Evolutionary conservation across 2,329 filamentous ascomycete species (phyloP), one percentile per base, ranked within the genome.

Genomic region (Aspergillus awamori): DNA sequence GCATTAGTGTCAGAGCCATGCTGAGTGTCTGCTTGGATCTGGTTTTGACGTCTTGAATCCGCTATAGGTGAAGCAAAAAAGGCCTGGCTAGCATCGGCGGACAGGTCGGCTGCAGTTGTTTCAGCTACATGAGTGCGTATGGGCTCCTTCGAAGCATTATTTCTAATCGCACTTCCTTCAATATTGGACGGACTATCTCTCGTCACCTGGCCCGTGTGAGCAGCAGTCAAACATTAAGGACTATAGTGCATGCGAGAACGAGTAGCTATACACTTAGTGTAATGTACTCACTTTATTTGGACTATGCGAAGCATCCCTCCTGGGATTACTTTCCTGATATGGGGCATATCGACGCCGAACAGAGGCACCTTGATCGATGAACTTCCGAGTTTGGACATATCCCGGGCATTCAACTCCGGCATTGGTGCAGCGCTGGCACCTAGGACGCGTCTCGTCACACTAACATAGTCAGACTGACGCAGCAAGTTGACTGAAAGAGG

Each of bases 341-440:
- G 75, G 75, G 57, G 75, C 75, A 70, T 76, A 77, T 33, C 75
- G 69, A 15, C 74, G 73, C 52, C 77, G 72, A 24, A 79, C 75
- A 17, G 76, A 75, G 22, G 75, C 73, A 5, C 77, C 76, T 59
- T 79, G 76, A 55, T 79, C 77, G 51, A 79, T 77, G 59, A 79
- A 79, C 47, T 79, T 79, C 59, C 77, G 76, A 22, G 72, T 78
- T 57, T 77, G 75, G 20, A 77, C 72, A 71, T 78, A 79, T n/a
- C 77, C 77, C 0, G 76, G 76, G 49, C 77, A 79, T 56, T 77
- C 71, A 24, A 75, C 72, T 11, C 75, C 75, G 6, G 76, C 72
- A 49, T 71, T 68, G 28, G 67, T 67, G 61, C 77, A 79, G 20
- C 76, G 72, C 57, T 75, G 72, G 58, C 77, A 79, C 13, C 70